Evolutionary conservation across 73 alveolate genomes (phyloP).

Genomic region (Uronychia binucleata): DNA sequence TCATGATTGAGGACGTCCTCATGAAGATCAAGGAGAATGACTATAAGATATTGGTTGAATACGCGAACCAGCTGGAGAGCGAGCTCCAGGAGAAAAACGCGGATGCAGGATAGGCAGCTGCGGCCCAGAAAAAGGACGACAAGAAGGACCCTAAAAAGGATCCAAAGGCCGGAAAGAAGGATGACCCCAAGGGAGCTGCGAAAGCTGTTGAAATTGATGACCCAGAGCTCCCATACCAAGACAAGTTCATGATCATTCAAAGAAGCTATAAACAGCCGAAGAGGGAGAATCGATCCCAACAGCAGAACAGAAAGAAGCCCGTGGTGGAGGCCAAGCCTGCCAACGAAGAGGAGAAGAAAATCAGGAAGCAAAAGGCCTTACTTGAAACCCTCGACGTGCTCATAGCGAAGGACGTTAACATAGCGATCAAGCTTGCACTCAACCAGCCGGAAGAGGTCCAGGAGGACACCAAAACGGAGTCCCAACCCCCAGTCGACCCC

Average conservation of each 20-base stretch:
- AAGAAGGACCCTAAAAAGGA: slow-evolving; percentile 47
- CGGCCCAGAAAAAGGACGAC: slow-evolving; percentile 28
- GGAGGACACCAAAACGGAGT: slow-evolving; percentile 23
- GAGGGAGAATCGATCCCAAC: slow-evolving; percentile 1
- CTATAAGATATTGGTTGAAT: slow-evolving; percentile 22
- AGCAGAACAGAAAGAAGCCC: slow-evolving; percentile 12
- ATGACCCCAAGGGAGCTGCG: slow-evolving; percentile 36
- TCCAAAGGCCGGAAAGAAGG: slow-evolving; percentile 41
- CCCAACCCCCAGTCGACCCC: slow-evolving; percentile 39
- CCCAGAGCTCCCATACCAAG: slow-evolving; percentile 21
- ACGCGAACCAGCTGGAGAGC: slow-evolving; percentile 7
- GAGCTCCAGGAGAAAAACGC: neutral
- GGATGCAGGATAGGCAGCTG: slow-evolving; percentile 20
- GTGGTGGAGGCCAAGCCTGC: slow-evolving; percentile 4
- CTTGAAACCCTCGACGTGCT: slow-evolving; percentile 9
- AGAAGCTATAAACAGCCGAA: slow-evolving; percentile 24
- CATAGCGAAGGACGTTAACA: slow-evolving; percentile 8
- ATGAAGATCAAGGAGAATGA: slow-evolving; percentile 24
- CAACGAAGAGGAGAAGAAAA: slow-evolving; percentile 44
- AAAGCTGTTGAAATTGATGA: slow-evolving; percentile 24
- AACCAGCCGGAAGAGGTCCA: slow-evolving; percentile 40
- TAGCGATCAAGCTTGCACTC: slow-evolving; percentile 20
- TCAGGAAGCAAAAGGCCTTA: slow-evolving; percentile 20
- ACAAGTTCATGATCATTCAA: slow-evolving; percentile 15
- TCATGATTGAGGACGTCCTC: slow-evolving; percentile 14